Base-by-base conservation (phyloP, 345 rosid genomes). In the Eucalyptus brandiana region DNA sequence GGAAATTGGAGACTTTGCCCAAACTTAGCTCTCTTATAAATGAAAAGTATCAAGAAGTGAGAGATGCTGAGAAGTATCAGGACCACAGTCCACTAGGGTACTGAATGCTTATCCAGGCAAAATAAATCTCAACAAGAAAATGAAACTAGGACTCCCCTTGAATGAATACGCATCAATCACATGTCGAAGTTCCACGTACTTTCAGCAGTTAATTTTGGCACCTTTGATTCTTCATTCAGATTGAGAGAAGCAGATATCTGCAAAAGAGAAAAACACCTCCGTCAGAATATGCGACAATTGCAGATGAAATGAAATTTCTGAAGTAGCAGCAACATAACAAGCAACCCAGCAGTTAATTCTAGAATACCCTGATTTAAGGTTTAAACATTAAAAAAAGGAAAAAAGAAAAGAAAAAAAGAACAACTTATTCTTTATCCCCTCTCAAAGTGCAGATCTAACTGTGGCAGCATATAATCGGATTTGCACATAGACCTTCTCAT, bases 161-260 rank as follows among this genome's bases (percentile, higher is more conserved):
- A 8, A 76, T 44, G 28, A 40, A 40, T 76, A 76, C 3, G 9
- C 30, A 87, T n/a, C 44, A 26, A 26, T 91, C 90, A 96, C 92
- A 97, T 91, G 86, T 96, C 97, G 54, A 97, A 92, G 92, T 94
- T 93, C 99, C 98, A 97, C 18, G 95, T 94, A 12, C 92, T 95
- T 93, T 97, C 99, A 16, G 97, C 99, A 18, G 88, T 95, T 88
- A 95, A 44, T 87, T 95, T 97, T 13, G 99, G 98, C 87, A 93
- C 89, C 91, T 94, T 95, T 51, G 88, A 85, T 90, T 95, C 96
- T 80, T 97, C 98, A 8, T 92, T 96, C 86, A 97, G 92, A 65
- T 95, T 94, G 93, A 97, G 88, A 47, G 97, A 93, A 60, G 98
- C 97, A 26, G 91, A 90, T 42, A 97, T 87, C 99, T 97, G 93